Base-by-base conservation (phyloP, 163 green algal genomes). In the Picocystis sp. region DNA sequence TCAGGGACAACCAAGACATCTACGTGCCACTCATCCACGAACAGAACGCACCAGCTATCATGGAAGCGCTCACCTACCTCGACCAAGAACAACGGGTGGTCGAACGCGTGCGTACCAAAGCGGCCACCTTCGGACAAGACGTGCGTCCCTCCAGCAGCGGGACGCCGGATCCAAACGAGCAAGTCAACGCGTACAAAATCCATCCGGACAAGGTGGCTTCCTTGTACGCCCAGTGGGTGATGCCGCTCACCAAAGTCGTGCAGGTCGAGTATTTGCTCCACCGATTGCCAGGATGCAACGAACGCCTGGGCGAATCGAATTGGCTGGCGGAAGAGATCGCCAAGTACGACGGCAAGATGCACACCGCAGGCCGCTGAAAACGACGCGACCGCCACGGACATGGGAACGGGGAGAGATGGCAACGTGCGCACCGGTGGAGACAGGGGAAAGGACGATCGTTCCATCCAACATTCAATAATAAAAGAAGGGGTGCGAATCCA, bases 201-300 rank as follows among this genome's bases (percentile, higher is more conserved):
- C 50, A 67, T 14, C 82, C 88, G 0, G 68, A 89, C n/a, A 58
- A 76, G 15, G 77, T 97, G 25, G 86, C 73, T 0, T 43, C 75
- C 17, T 63, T 97, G 53, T 98, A 96, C 59, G 63, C 79, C 34
- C 53, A 91, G 13, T 89, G 81, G 67, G 74, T 98, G 11, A 97
- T 98, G 86, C 90, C 89, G 8, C 74, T 98, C 11, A 98, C 83
- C 19, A 98, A 98, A 68, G 76, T 94, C 22, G 89, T 97, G 33
- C 79, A 98, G 68, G 79, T 97, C 12, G 22, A 69, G 38, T 78
- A 78, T 46, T 51, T 78, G 8, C 52, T 78, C 1, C 43, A 53
- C n/a, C 47, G 70, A 14, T 46, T 78, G 47, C 25, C 35, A 21
- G 34, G 47, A 38, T 19, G 47, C n/a, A 22, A 14, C n/a, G 47